phyloP scores from a whole-genome alignment of 208 protist genomes.

The Vickermania spadyakhi region DNA sequence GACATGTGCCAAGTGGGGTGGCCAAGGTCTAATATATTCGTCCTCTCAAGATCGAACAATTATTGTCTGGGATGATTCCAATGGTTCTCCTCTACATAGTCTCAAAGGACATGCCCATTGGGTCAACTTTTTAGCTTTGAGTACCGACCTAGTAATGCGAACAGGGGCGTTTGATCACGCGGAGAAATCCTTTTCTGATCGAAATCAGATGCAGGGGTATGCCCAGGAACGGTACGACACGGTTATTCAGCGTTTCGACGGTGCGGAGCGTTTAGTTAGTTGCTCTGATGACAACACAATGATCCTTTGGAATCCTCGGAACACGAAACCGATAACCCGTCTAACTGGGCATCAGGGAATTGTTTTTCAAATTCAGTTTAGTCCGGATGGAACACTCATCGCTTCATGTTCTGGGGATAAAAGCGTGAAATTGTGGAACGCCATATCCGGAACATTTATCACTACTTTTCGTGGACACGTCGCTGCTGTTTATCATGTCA shows the following conservation, averaged over 20 bases:
- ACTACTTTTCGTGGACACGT: constrained; percentile 94
- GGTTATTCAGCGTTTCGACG: constrained; percentile 52
- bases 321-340: constrained; percentile 79
- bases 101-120: constrained; percentile 98
- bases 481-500: constrained; percentile 96
- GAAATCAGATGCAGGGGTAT: constrained; percentile 42
- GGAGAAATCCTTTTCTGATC: constrained; percentile 41
- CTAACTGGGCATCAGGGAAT: constrained; percentile 92
- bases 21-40: constrained; percentile 91
- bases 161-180: constrained; percentile 95
- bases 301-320: constrained; percentile 94
- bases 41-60: constrained; percentile 96
- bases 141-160: constrained; percentile 95
- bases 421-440: constrained; percentile 96
- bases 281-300: constrained; percentile 97
- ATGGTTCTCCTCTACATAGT: constrained; percentile 48
- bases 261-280: constrained; percentile 88
- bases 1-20: constrained; percentile 96
- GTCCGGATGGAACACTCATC: constrained; percentile 95
- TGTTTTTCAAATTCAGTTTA: constrained; percentile 96
- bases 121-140: constrained; percentile 98
- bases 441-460: constrained; percentile 86
- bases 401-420: constrained; percentile 98
- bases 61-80: constrained; percentile 91
- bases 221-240: constrained; percentile 75